phyloP scores from a whole-genome alignment of 2,329 filamentous ascomycete genomes.

The Beauveria asiatica region DNA sequence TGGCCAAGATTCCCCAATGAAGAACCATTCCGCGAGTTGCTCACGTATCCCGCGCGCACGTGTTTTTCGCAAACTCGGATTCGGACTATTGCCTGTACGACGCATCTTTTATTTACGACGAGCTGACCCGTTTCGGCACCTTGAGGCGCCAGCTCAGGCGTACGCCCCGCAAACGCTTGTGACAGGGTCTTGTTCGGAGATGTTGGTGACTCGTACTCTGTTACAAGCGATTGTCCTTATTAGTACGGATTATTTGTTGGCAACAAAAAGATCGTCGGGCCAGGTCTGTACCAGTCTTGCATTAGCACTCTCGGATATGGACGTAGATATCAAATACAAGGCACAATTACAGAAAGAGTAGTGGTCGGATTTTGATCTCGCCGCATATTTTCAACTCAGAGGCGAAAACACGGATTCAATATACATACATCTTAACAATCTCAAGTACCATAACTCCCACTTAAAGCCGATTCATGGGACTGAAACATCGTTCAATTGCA shows the following conservation, averaged over 20 bases:
- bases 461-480: neutral
- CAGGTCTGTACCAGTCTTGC: neutral
- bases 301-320: neutral
- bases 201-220: neutral
- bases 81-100: neutral
- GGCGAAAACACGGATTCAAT: neutral
- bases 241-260: neutral
- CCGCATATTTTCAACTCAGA: neutral
- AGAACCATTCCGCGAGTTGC: slow-evolving; percentile 2
- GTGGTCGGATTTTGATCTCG: neutral
- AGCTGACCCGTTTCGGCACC: neutral
- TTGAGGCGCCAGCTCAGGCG: neutral
- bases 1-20: neutral
- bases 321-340: too few relatives aligned
- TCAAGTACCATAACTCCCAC: neutral
- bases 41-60: neutral
- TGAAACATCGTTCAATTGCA: neutral
- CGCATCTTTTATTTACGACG: neutral
- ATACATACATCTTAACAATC: neutral
- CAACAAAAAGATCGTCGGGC: neutral
- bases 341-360: neutral
- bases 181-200: neutral
- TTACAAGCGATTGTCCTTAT: neutral
- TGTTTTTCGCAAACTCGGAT: neutral
- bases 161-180: neutral